phyloP scores from a whole-genome alignment of 1,284 basidiomycete genomes.

The Calocybe gambosa region DNA sequence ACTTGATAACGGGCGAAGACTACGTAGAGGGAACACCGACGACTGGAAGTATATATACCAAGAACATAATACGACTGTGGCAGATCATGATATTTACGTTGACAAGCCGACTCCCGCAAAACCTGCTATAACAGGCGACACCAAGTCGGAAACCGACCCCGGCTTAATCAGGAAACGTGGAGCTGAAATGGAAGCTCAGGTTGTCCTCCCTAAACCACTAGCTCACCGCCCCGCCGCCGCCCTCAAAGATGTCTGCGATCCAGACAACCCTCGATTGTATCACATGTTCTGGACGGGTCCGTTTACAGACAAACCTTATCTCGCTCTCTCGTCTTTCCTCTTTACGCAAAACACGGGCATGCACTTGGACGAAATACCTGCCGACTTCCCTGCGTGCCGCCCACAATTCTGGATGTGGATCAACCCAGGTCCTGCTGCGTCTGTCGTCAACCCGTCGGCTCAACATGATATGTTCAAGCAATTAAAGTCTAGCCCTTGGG shows the following conservation, averaged over 20 bases:
- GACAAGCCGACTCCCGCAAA: slow-evolving; percentile 28
- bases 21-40: slow-evolving; percentile 52
- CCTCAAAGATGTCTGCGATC: slow-evolving; percentile 54
- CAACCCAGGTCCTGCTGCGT: slow-evolving; percentile 68
- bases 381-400: slow-evolving; percentile 39
- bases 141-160: slow-evolving; percentile 30
- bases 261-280: slow-evolving; percentile 66
- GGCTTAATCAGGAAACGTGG: slow-evolving; percentile 36
- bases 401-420: slow-evolving; percentile 89
- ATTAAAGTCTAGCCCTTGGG: slow-evolving; percentile 76
- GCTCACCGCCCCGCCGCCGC: slow-evolving; percentile 51
- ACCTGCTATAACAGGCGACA: slow-evolving; percentile 15
- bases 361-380: slow-evolving; percentile 32
- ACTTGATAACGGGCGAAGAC: slow-evolving; percentile 58
- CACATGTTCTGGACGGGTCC: slow-evolving; percentile 86
- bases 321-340: slow-evolving; percentile 72
- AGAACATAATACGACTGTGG: slow-evolving; percentile 27
- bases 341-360: slow-evolving; percentile 80
- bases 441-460: slow-evolving; percentile 69
- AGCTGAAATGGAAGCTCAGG: slow-evolving; percentile 32
- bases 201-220: slow-evolving; percentile 29
- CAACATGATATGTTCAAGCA: slow-evolving; percentile 62
- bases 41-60: slow-evolving; percentile 66
- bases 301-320: slow-evolving; percentile 82
- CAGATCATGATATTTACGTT: slow-evolving; percentile 14